These are phyloP conservation scores for Elsinoe perseae DNA, from an alignment of 2,329 filamentous ascomycete genomes.

Conservation along the genomic window DNA sequence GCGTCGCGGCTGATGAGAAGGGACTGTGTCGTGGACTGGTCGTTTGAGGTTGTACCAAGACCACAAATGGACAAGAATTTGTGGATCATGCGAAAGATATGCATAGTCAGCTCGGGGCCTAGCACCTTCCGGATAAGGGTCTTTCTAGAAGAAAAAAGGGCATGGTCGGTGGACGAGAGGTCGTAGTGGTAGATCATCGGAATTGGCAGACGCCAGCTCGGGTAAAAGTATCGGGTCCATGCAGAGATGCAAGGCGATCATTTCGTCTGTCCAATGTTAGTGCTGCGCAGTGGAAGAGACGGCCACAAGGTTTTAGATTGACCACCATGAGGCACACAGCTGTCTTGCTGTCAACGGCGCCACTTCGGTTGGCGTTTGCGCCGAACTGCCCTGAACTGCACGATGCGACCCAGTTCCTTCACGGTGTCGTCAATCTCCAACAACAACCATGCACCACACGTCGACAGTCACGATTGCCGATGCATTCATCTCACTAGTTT, in stretches of 20 bases:
- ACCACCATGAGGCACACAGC: too few species aligned
- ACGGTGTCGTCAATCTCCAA: neutral
- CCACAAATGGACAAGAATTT: neutral
- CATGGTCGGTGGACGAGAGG: neutral
- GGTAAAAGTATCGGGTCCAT: neutral
- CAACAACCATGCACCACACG: neutral
- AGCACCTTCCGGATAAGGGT: constrained; percentile 1
- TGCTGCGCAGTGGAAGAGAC: neutral
- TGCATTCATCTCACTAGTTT: too few species aligned
- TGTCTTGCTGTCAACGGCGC: neutral
- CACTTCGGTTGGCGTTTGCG: neutral
- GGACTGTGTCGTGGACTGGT: neutral
- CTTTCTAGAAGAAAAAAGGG: neutral
- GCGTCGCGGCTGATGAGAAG: neutral
- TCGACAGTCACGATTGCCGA: neutral
- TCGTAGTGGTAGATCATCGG: constrained; percentile 7
- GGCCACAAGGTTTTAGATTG: neutral
- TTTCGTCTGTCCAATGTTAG: neutral
- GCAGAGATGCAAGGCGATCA: neutral
- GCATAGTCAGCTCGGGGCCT: neutral
- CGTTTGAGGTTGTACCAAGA: constrained; percentile 7
- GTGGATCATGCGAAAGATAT: neutral
- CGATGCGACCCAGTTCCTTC: neutral
- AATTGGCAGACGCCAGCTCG: neutral
- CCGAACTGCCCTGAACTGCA: neutral